Conservation (phyloP, 2,329 filamentous ascomycete genomes). For the Aspergillus calidoustus region DNA sequence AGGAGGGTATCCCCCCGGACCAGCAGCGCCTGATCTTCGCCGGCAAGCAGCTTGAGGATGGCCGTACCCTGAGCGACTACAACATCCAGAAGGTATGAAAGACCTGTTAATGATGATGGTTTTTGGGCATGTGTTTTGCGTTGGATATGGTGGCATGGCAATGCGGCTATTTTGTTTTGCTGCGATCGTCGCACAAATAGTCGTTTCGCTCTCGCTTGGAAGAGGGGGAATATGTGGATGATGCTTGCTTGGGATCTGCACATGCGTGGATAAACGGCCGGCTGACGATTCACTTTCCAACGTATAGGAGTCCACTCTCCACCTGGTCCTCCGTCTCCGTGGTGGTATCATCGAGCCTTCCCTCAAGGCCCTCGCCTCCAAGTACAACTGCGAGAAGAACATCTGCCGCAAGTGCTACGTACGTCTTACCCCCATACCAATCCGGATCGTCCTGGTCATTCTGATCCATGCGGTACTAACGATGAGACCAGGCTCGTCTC, state of each 20-base stretch:
- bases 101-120: conserved; percentile 9
- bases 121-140: not conserved
- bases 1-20: conserved; percentile 97
- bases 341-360: conserved; percentile 99
- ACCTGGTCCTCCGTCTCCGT: conserved; percentile 97
- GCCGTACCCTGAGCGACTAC: conserved; percentile 95
- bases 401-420: conserved; percentile 99
- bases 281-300: conserved; percentile 38
- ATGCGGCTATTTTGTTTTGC: not conserved
- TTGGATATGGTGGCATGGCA: not conserved
- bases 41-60: conserved; percentile 98
- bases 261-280: conserved; percentile 17
- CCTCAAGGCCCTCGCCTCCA: conserved; percentile 95
- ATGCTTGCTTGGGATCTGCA: conserved; percentile 7
- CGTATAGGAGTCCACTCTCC: conserved; percentile 89
- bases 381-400: conserved; percentile 99
- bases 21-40: conserved; percentile 99
- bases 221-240: conserved; percentile 11
- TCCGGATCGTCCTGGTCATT: not conserved
- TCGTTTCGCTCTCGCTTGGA: not conserved
- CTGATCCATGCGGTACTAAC: conserved; percentile 4
- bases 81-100: conserved; percentile 95
- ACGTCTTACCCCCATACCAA: conserved; percentile 50
- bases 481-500: conserved; percentile 67
- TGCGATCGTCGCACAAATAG: not conserved